Evolutionary conservation across 108 stramenopile species (phyloP).

Genomic region (Cyclostephanos tholiformis): DNA sequence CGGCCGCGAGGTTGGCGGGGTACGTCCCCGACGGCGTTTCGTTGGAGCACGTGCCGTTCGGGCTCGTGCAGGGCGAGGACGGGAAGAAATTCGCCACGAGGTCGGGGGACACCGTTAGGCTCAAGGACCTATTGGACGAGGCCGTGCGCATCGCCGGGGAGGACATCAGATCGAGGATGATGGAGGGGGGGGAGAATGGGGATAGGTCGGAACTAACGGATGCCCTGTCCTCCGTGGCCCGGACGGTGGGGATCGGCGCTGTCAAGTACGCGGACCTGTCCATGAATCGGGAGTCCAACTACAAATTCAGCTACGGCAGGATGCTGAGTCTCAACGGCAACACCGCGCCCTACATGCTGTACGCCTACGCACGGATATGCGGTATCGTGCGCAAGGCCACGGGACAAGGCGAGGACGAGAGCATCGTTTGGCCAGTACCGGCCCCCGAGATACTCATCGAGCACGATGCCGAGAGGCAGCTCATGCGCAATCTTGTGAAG

Average conservation of each 20-base stretch:
- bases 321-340: slow-evolving; percentile 99
- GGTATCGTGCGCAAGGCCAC: slow-evolving; percentile 93
- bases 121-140: slow-evolving; percentile 96
- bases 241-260: slow-evolving; percentile 95
- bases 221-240: slow-evolving; percentile 66
- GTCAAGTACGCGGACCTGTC: slow-evolving; percentile 99
- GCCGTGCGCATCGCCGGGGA: slow-evolving; percentile 87
- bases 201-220: slow-evolving; percentile 50
- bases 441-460: slow-evolving; percentile 72
- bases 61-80: slow-evolving; percentile 98
- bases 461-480: slow-evolving; percentile 84
- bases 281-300: slow-evolving; percentile 96
- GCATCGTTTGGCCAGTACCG: slow-evolving; percentile 70
- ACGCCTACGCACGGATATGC: slow-evolving; percentile 94
- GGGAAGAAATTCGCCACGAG: slow-evolving; percentile 98
- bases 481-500: slow-evolving; percentile 86
- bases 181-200: slow-evolving; percentile 47
- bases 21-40: slow-evolving; percentile 67
- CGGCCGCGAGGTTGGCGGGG: slow-evolving; percentile 84
- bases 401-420: slow-evolving; percentile 64
- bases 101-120: slow-evolving; percentile 96
- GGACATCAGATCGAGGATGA: slow-evolving; percentile 69
- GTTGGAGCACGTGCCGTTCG: slow-evolving; percentile 97
- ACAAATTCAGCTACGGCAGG: slow-evolving; percentile 96
- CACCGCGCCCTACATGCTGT: slow-evolving; percentile 99